Percentiles rank a stretch among this genome's conserved stretches.
These are phyloP conservation scores for Pleurotus platypus DNA, from an alignment of 768 basidiomycete genomes.

Conservation along the genomic window DNA sequence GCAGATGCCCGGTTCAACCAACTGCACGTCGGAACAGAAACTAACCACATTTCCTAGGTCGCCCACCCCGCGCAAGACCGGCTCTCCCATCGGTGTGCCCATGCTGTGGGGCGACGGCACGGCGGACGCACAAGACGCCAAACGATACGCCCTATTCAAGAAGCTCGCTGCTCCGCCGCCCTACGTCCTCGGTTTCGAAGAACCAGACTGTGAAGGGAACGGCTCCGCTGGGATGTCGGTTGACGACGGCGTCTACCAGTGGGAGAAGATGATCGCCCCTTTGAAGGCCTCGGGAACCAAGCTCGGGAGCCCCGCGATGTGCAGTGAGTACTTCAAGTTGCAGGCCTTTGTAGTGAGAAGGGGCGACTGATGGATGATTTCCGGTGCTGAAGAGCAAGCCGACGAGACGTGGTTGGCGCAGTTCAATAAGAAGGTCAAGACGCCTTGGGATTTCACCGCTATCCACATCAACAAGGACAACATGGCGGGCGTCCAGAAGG, in stretches of 20 bases:
- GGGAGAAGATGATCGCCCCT: slow-evolving; percentile 40
- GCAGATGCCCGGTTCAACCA: neutral
- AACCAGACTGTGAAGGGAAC: slow-evolving; percentile 43
- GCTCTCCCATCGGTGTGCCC: slow-evolving; percentile 36
- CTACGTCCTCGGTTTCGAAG: slow-evolving; percentile 43
- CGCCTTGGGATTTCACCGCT: slow-evolving; percentile 42
- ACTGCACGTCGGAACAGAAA: too few species aligned
- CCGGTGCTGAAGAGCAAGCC: slow-evolving; percentile 32
- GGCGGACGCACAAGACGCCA: slow-evolving; percentile 33
- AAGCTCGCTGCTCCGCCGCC: slow-evolving; percentile 27
- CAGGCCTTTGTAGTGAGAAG: neutral
- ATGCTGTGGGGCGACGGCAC: slow-evolving; percentile 47
- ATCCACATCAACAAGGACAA: slow-evolving; percentile 47
- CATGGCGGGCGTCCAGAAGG: slow-evolving; percentile 38
- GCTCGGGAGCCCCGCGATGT: slow-evolving; percentile 45
- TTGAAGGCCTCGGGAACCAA: slow-evolving; percentile 35
- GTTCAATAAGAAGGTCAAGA: slow-evolving; percentile 33
- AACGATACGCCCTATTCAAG: slow-evolving; percentile 33
- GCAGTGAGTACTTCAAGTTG: slow-evolving; percentile 30
- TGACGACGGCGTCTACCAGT: slow-evolving; percentile 32
- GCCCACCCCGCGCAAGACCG: slow-evolving; percentile 34
- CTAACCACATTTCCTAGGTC: slow-evolving; percentile 23
- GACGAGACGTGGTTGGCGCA: slow-evolving; percentile 44
- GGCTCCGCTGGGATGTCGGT: slow-evolving; percentile 44
- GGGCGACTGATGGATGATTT: neutral